Base-by-base conservation (phyloP, 352 stramenopile species). In the Globisporangium middletonii region DNA sequence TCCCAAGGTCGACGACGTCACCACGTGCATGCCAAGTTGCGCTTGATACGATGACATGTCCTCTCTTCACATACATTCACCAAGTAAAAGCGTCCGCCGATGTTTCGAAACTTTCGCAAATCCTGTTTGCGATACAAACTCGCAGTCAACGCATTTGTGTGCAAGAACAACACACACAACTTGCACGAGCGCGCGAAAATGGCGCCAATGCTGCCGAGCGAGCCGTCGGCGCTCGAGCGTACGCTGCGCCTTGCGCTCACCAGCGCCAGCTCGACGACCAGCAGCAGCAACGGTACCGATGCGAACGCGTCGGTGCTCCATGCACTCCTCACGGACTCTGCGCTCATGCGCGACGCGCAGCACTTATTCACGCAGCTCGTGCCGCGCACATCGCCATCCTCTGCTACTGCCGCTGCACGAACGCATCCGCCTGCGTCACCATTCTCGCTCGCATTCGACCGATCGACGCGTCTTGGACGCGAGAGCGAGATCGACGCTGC, bases 291-390 rank as follows among this genome's bases (percentile, higher is more conserved):
- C 18, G n/a, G n/a, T 4, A 23, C 5, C 18, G 19, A 12, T 18
- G 7, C 33, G 33, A 48, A 9, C n/a, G 6, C 6, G 5, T 48
- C 43, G 0, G 37, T 57, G 43, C 51, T 63, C 3, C 28, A 7
- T 0, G 58, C 51, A 16, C 11, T 63, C 19, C 26, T 41, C 50
- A 37, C 42, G 9, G 59, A 81, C 53, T n/a, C 41, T 7, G 18
- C 38, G 48, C 54, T 84, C 18, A 11, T 84, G 28, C 55, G 60
- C 12, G 59, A 67, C 3, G 69, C 68, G 0, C 68, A 82, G 58
- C 33, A 12, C 53, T 70, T 84, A 45, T 80, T 77, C 26, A 62
- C 75, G 27, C 68, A 84, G 47, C 70, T 84, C 50, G 27, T 71
- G 37, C 60, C 69, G 45, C 57, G 42, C 15, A 38, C 51, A 12